Percentiles rank a stretch among this genome's conserved stretches.
These are phyloP conservation scores for Termitomyces eurrhizus DNA, from an alignment of 768 basidiomycete species.

Conservation along the genomic window DNA sequence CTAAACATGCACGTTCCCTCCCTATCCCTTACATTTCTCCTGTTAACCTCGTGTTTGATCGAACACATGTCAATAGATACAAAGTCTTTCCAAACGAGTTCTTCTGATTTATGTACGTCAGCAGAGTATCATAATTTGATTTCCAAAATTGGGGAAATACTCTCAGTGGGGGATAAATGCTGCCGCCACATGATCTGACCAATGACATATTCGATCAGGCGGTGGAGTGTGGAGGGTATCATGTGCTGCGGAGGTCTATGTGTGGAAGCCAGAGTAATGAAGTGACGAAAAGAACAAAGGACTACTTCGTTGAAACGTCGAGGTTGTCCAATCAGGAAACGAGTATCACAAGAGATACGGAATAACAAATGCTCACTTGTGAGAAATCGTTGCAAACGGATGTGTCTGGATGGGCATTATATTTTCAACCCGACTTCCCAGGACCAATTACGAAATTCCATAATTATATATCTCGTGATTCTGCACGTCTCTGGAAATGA, in stretches of 20 bases:
- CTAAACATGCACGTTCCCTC: constrained; percentile 25
- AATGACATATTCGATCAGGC: background rate
- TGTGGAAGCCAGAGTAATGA: background rate
- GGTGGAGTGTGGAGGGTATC: background rate
- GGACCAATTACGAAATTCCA: too few relatives aligned
- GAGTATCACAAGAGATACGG: too few relatives aligned
- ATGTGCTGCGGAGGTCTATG: background rate
- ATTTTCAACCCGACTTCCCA: background rate
- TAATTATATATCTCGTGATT: too few relatives aligned
- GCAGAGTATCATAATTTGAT: background rate
- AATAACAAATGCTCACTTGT: background rate
- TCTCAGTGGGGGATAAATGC: background rate
- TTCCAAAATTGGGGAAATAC: background rate
- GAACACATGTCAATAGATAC: background rate
- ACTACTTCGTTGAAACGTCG: background rate
- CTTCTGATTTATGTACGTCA: background rate
- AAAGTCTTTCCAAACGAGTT: background rate
- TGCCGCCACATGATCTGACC: background rate
- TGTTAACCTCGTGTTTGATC: background rate
- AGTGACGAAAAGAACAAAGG: background rate
- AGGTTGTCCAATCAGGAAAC: background rate
- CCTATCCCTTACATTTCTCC: constrained; percentile 22
- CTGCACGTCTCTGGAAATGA: too few relatives aligned
- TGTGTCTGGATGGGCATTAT: background rate
- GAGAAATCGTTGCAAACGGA: background rate